Percentiles rank a stretch among this genome's conserved stretches.
These are phyloP conservation scores for Apiospora aurea DNA, from an alignment of 2,329 filamentous ascomycete genomes.

Conservation along the genomic window DNA sequence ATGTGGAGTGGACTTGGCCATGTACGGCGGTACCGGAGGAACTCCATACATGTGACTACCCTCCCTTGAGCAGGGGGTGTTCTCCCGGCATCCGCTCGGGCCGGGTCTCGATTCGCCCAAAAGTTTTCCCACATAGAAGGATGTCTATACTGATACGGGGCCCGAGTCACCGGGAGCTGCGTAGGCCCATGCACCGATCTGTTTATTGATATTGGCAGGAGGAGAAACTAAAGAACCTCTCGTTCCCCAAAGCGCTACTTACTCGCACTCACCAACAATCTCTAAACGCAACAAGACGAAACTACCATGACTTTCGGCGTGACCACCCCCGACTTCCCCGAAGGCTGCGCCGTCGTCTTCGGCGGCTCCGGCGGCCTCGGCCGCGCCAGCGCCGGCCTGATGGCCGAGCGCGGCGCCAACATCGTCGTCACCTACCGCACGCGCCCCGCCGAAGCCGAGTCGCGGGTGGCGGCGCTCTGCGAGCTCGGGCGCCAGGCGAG, in stretches of 20 bases:
- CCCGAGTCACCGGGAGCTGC: background rate
- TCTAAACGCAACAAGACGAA: no score
- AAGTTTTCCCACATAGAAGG: background rate
- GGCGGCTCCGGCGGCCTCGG: slow-evolving; percentile 26
- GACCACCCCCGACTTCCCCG: slow-evolving; percentile 24
- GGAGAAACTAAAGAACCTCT: background rate
- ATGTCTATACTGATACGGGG: background rate
- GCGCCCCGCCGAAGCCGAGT: slow-evolving; percentile 24
- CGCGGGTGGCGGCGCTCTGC: slow-evolving; percentile 18
- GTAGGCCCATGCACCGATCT: background rate
- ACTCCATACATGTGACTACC: background rate
- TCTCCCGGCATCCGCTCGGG: no score
- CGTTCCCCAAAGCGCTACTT: background rate
- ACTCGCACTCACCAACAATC: background rate
- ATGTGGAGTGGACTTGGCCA: background rate
- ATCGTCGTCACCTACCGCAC: slow-evolving; percentile 25
- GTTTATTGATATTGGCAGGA: background rate
- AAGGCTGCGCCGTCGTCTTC: slow-evolving; percentile 27
- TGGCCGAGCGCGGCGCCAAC: slow-evolving; percentile 26
- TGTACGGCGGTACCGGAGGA: background rate
- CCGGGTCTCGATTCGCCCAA: background rate
- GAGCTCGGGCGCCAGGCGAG: slow-evolving; percentile 25
- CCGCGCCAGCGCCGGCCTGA: slow-evolving; percentile 26
- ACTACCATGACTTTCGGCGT: slow-evolving; percentile 25
- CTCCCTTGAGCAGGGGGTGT: slow-evolving; percentile 15